Conservation (phyloP, 768 basidiomycete genomes). For the Cantharellus cinnabarinus region DNA sequence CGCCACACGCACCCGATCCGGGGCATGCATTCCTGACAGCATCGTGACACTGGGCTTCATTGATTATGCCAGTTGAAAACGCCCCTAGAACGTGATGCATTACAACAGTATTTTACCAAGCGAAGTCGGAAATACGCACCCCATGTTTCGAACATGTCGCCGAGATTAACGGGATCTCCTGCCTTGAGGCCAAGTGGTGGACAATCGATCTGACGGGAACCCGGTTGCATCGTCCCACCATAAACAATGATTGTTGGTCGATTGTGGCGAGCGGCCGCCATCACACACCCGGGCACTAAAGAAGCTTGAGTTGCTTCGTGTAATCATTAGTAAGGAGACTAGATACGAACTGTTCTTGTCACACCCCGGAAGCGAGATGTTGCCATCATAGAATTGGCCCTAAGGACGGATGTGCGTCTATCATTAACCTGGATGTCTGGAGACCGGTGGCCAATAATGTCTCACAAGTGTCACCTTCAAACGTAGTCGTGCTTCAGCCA, state of each 20-base stretch:
- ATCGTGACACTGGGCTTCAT: constrained; percentile 61
- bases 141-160: constrained; percentile 70
- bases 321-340: background rate
- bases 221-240: constrained; percentile 63
- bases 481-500: too few species aligned
- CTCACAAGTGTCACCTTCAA: background rate
- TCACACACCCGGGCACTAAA: constrained; percentile 60
- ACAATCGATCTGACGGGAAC: constrained; percentile 54
- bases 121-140: constrained; percentile 23
- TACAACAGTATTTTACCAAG: background rate
- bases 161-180: constrained; percentile 70
- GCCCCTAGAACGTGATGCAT: constrained; percentile 28
- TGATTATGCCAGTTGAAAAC: constrained; percentile 54
- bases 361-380: constrained; percentile 32
- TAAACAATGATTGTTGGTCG: constrained; percentile 76
- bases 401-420: background rate
- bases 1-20: constrained; percentile 66
- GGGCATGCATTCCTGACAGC: constrained; percentile 75
- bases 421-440: too few species aligned
- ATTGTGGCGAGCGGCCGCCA: constrained; percentile 73
- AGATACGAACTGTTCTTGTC: constrained; percentile 47
- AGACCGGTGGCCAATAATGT: background rate
- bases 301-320: background rate
- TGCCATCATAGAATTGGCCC: constrained; percentile 65
- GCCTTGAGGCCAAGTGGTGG: constrained; percentile 54